These are phyloP conservation scores for Pythium vanterpoolii DNA, from an alignment of 352 stramenopile genomes.

Conservation along the genomic window DNA sequence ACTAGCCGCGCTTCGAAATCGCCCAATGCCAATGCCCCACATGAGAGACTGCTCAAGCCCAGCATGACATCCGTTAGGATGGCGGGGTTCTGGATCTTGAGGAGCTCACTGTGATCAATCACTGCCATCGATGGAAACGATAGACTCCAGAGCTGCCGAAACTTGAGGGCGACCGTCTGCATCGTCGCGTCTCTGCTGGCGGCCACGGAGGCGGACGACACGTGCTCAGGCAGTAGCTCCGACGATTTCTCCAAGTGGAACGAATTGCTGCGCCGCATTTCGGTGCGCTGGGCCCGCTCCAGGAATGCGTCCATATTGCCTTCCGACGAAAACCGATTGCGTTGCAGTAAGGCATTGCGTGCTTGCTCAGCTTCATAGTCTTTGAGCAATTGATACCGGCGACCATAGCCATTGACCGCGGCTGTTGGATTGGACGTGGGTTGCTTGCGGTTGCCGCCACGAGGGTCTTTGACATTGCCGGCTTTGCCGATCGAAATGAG, in stretches of 20 bases:
- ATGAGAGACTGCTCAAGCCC: conserved; percentile 73
- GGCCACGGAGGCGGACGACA: background rate
- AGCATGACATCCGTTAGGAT: conserved; percentile 80
- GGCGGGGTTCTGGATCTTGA: conserved; percentile 57
- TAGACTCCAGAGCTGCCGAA: conserved; percentile 68
- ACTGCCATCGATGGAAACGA: conserved; percentile 73
- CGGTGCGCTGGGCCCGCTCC: conserved; percentile 25
- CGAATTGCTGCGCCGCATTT: conserved; percentile 39
- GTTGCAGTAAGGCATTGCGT: conserved; percentile 24
- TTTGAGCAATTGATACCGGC: conserved; percentile 21
- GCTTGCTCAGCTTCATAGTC: conserved; percentile 20
- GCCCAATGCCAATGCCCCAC: conserved; percentile 48
- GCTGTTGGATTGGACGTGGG: background rate
- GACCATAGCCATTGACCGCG: conserved; percentile 11
- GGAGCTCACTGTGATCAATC: conserved; percentile 55
- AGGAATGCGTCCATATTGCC: conserved; percentile 40
- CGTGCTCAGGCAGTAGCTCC: conserved; percentile 20
- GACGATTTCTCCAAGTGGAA: conserved; percentile 43
- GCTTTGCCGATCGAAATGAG: conserved; percentile 77
- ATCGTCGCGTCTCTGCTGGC: too few relatives aligned
- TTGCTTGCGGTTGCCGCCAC: conserved; percentile 11
- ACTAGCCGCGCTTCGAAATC: conserved; percentile 55
- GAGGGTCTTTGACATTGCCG: conserved; percentile 68
- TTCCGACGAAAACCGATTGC: conserved; percentile 55
- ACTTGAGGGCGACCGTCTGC: conserved; percentile 53